Percentiles rank a stretch among this genome's conserved stretches.
Conservation (phyloP, 2,329 filamentous ascomycete species). For the Fusarium aywerte region DNA sequence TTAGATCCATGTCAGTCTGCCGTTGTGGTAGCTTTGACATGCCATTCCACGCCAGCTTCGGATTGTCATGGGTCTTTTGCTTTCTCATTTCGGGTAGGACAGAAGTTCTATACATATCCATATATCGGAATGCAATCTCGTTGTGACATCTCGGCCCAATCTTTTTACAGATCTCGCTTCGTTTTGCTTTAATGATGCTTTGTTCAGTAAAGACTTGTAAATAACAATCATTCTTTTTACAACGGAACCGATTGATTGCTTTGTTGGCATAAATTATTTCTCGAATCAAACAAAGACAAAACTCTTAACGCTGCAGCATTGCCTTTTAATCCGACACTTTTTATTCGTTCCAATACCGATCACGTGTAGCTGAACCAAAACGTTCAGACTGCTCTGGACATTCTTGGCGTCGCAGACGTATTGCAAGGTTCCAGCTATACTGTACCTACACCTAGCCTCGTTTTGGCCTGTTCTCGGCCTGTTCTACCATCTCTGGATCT, state of each 20-base stretch:
- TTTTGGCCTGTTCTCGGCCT: slow-evolving; percentile 14
- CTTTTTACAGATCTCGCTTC: slow-evolving; percentile 31
- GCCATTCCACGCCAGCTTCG: slow-evolving; percentile 28
- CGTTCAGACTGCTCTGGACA: slow-evolving; percentile 20
- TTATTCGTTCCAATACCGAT: slow-evolving; percentile 17
- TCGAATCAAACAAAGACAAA: neutral
- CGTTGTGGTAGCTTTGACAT: slow-evolving; percentile 13
- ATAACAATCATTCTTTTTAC: neutral
- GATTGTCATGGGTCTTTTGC: slow-evolving; percentile 4
- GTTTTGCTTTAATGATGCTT: neutral
- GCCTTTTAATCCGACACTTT: neutral
- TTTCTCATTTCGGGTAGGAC: slow-evolving; percentile 29
- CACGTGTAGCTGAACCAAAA: slow-evolving; percentile 17
- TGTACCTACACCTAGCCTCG: slow-evolving; percentile 16
- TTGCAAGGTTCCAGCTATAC: neutral
- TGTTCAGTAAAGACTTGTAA: neutral
- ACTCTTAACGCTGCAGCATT: neutral
- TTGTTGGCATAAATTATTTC: neutral
- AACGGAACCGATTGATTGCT: neutral
- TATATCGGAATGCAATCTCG: slow-evolving; percentile 32
- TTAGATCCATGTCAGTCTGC: neutral
- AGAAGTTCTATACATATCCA: slow-evolving; percentile 8
- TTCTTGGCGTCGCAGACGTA: slow-evolving; percentile 11
- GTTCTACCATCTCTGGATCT: slow-evolving; percentile 10
- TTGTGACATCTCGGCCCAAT: slow-evolving; percentile 15